phyloP scores from a whole-genome alignment of 805 yeast species.

The Saturnispora kantuleensis region DNA sequence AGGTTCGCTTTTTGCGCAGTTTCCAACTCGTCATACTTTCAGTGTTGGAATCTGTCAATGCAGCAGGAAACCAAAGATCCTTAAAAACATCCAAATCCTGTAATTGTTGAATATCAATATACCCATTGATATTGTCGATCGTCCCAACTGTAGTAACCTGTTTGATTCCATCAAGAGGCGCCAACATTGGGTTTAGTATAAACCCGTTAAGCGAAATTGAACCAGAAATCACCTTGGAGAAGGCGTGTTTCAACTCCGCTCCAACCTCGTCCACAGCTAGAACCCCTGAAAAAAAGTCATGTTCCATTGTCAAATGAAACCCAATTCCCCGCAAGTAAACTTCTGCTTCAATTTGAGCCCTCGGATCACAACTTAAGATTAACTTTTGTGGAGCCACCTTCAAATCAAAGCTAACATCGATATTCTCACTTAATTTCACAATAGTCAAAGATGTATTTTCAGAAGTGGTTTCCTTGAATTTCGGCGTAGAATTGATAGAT shows the following conservation, averaged over 20 bases:
- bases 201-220: slow-evolving; percentile 42
- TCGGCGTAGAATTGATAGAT: slow-evolving; percentile 7
- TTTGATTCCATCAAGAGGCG: slow-evolving; percentile 28
- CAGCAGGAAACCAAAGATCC: slow-evolving; percentile 69
- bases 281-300: slow-evolving; percentile 30
- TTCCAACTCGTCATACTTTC: slow-evolving; percentile 1
- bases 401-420: slow-evolving; percentile 55
- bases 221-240: slow-evolving; percentile 84
- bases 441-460: slow-evolving; percentile 24
- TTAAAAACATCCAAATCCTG: slow-evolving; percentile 77
- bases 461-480: neutral
- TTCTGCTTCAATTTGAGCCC: slow-evolving; percentile 83
- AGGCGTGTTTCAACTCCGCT: slow-evolving; percentile 79
- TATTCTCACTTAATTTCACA: slow-evolving; percentile 38
- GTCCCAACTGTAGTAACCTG: slow-evolving; percentile 39
- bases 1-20: slow-evolving; percentile 20
- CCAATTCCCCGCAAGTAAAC: slow-evolving; percentile 64
- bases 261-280: slow-evolving; percentile 45
- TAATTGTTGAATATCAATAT: slow-evolving; percentile 69
- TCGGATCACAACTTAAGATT: slow-evolving; percentile 83
- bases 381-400: slow-evolving; percentile 65
- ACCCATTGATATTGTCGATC: slow-evolving; percentile 47
- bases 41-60: slow-evolving; percentile 18
- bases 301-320: slow-evolving; percentile 45
- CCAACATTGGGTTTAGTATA: slow-evolving; percentile 38